Evolutionary conservation across 768 basidiomycete species (phyloP).

Genomic region (Pleurotus cornucopiae): DNA sequence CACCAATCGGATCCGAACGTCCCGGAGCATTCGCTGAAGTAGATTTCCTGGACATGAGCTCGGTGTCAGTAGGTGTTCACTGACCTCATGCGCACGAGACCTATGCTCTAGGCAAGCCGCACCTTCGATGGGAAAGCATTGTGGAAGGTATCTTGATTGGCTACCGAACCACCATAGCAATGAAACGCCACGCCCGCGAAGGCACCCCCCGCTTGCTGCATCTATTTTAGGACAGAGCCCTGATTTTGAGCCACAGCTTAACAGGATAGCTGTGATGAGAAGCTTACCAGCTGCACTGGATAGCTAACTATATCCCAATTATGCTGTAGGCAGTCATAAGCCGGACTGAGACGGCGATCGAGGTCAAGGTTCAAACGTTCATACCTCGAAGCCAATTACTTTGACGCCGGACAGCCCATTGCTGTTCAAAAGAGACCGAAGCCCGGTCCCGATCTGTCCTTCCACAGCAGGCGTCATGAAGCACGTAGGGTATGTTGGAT

Average conservation of each 20-base stretch:
- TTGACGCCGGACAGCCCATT: constrained; percentile 59
- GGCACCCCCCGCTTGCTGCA: constrained; percentile 51
- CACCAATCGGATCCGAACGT: constrained; percentile 72
- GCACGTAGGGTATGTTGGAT: constrained; percentile 68
- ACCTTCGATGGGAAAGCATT: constrained; percentile 51
- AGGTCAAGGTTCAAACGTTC: background rate
- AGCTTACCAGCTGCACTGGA: constrained; percentile 39
- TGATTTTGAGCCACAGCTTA: background rate
- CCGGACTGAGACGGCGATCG: too few relatives aligned
- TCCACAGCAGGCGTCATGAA: constrained; percentile 50
- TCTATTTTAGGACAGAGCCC: constrained; percentile 13
- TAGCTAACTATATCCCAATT: constrained; percentile 74
- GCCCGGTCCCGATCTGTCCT: constrained; percentile 50
- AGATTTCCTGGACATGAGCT: background rate
- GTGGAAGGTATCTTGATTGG: constrained; percentile 52
- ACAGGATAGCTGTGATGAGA: background rate
- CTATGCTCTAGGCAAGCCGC: constrained; percentile 22
- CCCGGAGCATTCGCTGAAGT: constrained; percentile 57
- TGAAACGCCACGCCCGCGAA: constrained; percentile 71
- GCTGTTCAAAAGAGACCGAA: constrained; percentile 57
- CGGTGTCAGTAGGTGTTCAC: background rate
- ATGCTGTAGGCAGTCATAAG: constrained; percentile 37
- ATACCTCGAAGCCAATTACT: constrained; percentile 48
- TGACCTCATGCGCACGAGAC: background rate
- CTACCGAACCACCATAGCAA: constrained; percentile 53